Base-by-base conservation (phyloP, 2,329 filamentous ascomycete genomes). In the Arthrobotrys entomopaga region DNA sequence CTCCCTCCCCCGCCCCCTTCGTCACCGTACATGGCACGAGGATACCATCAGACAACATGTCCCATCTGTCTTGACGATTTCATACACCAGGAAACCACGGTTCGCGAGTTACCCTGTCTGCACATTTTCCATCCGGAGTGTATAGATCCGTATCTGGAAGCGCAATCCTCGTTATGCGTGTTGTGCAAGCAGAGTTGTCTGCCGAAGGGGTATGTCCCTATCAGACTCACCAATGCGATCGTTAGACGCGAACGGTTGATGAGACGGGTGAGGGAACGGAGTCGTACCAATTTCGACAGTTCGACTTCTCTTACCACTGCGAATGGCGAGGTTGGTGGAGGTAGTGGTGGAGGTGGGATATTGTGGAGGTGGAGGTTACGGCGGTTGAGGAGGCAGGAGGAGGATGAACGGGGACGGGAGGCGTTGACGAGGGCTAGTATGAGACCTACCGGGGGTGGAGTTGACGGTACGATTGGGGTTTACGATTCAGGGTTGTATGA, bases 111-210 rank as follows among this genome's bases (percentile, higher is more conserved):
- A 1, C 88, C 92, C 0, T 99, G 95, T 78, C 89, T 90, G 0
- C 95, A 99, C 80, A 94, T 98, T 66, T 99, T 93, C 81, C 94
- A 99, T 77, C 90, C 91, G 0, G 90, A 91, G 77, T 99, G 95
- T 79, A 93, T 98, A 76, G 93, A 98, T 79, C 87, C 89, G 20
- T 97, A 95, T 78, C 84, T 98, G 11, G 85, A 86, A 49, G 85
- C 88, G 64, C 90, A 90, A 79, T 96, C 91, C 80, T 96, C 91
- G 16, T 85, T 97, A 1, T 99, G 95, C 79, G 94, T 95, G 0
- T 84, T 96, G 78, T 99, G 95, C 84, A 97, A 97, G 81, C 87
- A 89, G 74, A 91, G 87, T 57, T 91, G 93, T 79, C 82, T 97
- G 0, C 93, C 93, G 5, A 79, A 80, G 78, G 83, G 91, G 0